These are phyloP conservation scores for Miscanthus lutarioriparius DNA, from an alignment of 176 grass and related monocot genomes.

Conservation along the genomic window DNA sequence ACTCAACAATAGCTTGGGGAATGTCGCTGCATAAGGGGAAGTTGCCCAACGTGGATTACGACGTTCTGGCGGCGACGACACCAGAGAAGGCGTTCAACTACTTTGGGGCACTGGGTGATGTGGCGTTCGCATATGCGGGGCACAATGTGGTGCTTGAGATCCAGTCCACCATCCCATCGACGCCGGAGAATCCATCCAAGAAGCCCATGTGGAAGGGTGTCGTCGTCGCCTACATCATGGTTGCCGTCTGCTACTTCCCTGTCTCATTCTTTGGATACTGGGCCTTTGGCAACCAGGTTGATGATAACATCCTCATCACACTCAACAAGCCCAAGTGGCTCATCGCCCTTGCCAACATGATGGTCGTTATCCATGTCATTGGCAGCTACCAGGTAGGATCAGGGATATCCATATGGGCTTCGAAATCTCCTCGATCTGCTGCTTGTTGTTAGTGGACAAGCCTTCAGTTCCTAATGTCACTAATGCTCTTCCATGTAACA, in stretches of 20 bases:
- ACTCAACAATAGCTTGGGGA: constrained; percentile 90
- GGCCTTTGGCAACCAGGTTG: constrained; percentile 58
- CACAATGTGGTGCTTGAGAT: constrained; percentile 97
- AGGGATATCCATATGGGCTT: not conserved
- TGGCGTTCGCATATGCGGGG: constrained; percentile 77
- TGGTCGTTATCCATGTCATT: constrained; percentile 93
- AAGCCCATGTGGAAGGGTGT: constrained; percentile 97
- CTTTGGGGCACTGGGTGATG: constrained; percentile 59
- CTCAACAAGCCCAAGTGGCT: constrained; percentile 72
- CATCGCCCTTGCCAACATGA: constrained; percentile 85
- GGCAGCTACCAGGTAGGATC: constrained; percentile 29
- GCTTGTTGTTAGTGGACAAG: too few relatives aligned
- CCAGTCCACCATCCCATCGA: constrained; percentile 87
- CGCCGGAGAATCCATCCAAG: constrained; percentile 81
- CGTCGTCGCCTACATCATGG: constrained; percentile 73
- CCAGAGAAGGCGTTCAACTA: constrained; percentile 57
- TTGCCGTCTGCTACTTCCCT: constrained; percentile 91
- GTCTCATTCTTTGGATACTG: constrained; percentile 81
- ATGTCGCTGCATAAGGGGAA: constrained; percentile 63
- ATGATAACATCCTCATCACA: constrained; percentile 69
- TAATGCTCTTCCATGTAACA: not conserved
- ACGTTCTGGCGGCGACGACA: constrained; percentile 26
- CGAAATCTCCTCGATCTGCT: not conserved
- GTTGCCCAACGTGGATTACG: constrained; percentile 51
- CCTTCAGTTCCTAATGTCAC: not conserved